phyloP scores from a whole-genome alignment of 225 moss, liverwort and hornwort species.

The Sphagnum tenellum region DNA sequence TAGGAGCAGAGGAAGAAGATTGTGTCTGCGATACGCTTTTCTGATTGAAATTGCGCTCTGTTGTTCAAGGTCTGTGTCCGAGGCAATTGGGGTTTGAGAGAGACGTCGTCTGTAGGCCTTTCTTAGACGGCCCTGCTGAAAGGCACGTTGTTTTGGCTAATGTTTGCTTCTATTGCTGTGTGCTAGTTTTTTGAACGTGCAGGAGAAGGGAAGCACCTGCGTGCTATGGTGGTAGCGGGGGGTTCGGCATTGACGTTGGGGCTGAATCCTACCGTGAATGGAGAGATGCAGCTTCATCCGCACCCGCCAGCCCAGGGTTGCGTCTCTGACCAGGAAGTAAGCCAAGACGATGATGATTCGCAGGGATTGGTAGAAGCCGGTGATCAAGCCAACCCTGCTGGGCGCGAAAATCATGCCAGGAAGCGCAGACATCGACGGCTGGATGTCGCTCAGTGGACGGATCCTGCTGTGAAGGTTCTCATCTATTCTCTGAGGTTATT shows the following conservation, averaged over 20 bases:
- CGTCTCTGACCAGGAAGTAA: constrained; percentile 1
- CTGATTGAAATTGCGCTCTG: too few relatives aligned
- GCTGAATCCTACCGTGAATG: neutral
- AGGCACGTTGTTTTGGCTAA: too few relatives aligned
- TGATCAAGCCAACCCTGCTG: neutral
- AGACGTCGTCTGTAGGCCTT: too few relatives aligned
- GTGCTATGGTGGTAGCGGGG: constrained; percentile 2
- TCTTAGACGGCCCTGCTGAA: too few relatives aligned
- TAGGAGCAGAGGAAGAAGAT: too few relatives aligned
- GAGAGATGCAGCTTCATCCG: neutral
- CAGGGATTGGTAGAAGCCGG: neutral
- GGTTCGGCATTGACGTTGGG: neutral
- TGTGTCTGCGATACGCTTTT: too few relatives aligned
- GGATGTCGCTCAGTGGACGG: constrained; percentile 6
- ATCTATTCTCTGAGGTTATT: constrained; percentile 1
- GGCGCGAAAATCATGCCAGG: neutral
- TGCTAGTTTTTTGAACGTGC: too few relatives aligned
- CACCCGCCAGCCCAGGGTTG: neutral
- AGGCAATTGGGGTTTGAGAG: too few relatives aligned
- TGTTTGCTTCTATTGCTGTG: too few relatives aligned
- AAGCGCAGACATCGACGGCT: constrained; percentile 1
- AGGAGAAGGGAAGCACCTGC: neutral
- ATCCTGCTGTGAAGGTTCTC: constrained; percentile 5
- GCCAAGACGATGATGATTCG: constrained; percentile 5
- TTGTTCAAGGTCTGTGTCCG: too few relatives aligned